phyloP scores from a whole-genome alignment of 768 basidiomycete species.

The Pleurotus tuber-regium region DNA sequence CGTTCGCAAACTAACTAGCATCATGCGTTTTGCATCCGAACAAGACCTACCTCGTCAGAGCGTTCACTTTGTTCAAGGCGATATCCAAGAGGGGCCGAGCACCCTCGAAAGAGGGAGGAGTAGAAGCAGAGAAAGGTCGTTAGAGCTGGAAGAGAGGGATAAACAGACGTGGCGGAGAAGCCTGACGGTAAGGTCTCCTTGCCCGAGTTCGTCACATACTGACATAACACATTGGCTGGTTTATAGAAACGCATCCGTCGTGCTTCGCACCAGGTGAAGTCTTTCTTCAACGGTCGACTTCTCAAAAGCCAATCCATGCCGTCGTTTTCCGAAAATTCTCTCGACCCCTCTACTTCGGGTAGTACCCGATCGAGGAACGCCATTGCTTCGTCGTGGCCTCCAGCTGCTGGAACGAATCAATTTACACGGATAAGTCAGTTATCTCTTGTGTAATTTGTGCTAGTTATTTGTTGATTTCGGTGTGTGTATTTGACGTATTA shows the following conservation, averaged over 20 bases:
- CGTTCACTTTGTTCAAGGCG: not conserved
- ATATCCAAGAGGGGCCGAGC: not conserved
- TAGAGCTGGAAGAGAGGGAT: not conserved
- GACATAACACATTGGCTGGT: not conserved
- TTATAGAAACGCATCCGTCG: conserved; percentile 1
- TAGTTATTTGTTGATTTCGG: too few relatives aligned
- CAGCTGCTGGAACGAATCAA: not conserved
- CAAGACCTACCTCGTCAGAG: conserved; percentile 4
- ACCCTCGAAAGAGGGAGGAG: not conserved
- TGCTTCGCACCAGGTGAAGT: conserved; percentile 5
- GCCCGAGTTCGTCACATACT: not conserved
- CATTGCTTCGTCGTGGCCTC: conserved; percentile 3
- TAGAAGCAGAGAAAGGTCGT: not conserved
- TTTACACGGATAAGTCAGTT: not conserved
- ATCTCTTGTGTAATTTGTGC: not conserved
- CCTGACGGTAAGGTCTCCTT: not conserved
- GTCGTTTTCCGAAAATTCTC: not conserved
- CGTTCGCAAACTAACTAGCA: not conserved
- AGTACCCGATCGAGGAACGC: not conserved
- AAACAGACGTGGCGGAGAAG: conserved; percentile 2
- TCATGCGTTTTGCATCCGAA: conserved; percentile 7
- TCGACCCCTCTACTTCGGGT: not conserved
- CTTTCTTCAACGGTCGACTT: conserved; percentile 1
- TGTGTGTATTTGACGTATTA: too few relatives aligned
- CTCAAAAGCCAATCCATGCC: conserved; percentile 3